Base-by-base conservation (phyloP, 1,139 yeast genomes). In the Yamadazyma kanchanaburiensis region DNA sequence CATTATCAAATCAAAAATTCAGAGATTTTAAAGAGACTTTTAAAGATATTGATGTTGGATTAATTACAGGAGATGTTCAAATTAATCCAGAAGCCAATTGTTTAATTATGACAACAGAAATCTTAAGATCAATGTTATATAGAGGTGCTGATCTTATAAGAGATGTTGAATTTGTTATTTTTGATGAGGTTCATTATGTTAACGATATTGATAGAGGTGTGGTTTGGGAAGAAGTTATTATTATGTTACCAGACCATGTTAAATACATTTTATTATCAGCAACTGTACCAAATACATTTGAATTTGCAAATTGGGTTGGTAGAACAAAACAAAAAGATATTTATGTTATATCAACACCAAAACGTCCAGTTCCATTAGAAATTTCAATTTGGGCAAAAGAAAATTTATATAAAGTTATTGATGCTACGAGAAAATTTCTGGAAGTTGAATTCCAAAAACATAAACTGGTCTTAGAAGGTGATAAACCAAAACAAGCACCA, bases 211-310 rank as follows among this genome's bases (percentile, higher is more conserved):
- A 88, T 49, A 76, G 99, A 55, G 99, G 99, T 51, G 98, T 91
- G 20, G 99, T 91, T 5, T 91, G 99, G 99, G 99, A 91, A 60
- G 99, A 91, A 56, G 95, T 94, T 6, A 91, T 91, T 38, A 91
- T 91, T 43, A 80, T 91, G 87, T 67, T 91, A 26, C 99, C 99
- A 1, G 96, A 89, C 42, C 95, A 89, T 56, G 95, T 91, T 31
- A 88, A 86, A 46, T 84, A 84, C 49, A 87, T 89, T 37, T 65
- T 89, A 32, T 62, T 89, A 25, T 88, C 96, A 4, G 98, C 98
- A 2, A 91, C 99, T 0, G 96, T 91, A 9, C 98, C 99, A 6
- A 91, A 91, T 53, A 94, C 98, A 0, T 85, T 78, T 66, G 99
- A 91, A 52, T 91, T 91, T 66, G 99, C 98, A 11, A 88, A 84